Conservation (phyloP, 139 green algal genomes). For the Coccomyxa sp. region DNA sequence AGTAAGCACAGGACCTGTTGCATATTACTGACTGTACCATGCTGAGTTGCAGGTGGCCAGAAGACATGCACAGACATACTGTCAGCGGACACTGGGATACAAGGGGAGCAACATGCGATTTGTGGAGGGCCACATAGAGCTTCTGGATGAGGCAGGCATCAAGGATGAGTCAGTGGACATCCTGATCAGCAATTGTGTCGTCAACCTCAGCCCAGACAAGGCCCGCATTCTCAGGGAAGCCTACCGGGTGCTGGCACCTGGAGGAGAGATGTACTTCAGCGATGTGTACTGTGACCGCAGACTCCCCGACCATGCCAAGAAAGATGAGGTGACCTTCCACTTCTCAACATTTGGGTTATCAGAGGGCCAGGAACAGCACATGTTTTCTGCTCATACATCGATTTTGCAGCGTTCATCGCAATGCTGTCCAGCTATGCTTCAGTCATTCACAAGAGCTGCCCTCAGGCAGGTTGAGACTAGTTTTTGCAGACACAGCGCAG, state of each 20-base stretch:
- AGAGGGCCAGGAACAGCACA: too few relatives aligned
- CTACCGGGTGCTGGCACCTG: conserved; percentile 73
- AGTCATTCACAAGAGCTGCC: too few relatives aligned
- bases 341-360: neutral
- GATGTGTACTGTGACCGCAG: conserved; percentile 92
- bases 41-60: conserved; percentile 60
- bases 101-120: conserved; percentile 82
- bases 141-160: conserved; percentile 73
- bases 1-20: conserved; percentile 34
- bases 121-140: conserved; percentile 85
- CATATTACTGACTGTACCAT: neutral
- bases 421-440: too few relatives aligned
- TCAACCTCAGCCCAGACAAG: conserved; percentile 92
- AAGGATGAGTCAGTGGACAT: conserved; percentile 76
- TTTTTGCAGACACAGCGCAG: too few relatives aligned
- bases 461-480: too few relatives aligned
- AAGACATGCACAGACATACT: conserved; percentile 65
- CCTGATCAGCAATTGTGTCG: conserved; percentile 95
- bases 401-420: too few relatives aligned
- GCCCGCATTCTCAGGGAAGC: conserved; percentile 40
- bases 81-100: conserved; percentile 62
- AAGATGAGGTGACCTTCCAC: conserved; percentile 43
- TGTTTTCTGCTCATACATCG: too few relatives aligned
- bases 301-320: conserved; percentile 49
- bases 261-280: conserved; percentile 96